Percentiles rank a stretch among this genome's conserved stretches.
Conservation (phyloP, 305 asterid species). For the Rubia tinctorum region DNA sequence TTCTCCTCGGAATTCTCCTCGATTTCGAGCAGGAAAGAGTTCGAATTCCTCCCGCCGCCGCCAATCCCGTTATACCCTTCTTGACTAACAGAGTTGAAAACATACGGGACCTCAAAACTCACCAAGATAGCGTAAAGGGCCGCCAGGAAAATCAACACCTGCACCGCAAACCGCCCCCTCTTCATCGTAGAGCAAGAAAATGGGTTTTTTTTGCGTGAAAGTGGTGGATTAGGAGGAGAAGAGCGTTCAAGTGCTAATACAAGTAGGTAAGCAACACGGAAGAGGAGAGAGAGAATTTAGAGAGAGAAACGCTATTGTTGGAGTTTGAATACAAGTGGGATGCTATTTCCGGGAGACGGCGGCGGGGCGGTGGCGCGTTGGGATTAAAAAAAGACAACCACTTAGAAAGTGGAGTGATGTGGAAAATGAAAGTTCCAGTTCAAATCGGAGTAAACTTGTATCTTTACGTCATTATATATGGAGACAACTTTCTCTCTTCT, state of each 20-base stretch:
- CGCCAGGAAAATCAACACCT: conserved; percentile 15
- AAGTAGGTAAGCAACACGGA: not conserved
- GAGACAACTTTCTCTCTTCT: no score
- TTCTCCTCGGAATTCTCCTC: conserved; percentile 23
- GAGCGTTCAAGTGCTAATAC: not conserved
- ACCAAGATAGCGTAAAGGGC: conserved; percentile 11
- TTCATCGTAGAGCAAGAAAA: not conserved
- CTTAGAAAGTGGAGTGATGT: not conserved
- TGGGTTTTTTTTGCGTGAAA: no score
- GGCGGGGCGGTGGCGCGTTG: not conserved
- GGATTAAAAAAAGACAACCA: no score
- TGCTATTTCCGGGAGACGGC: not conserved
- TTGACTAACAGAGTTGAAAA: conserved; percentile 22
- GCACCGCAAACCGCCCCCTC: conserved; percentile 21
- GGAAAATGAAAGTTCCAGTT: not conserved
- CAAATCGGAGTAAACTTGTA: not conserved
- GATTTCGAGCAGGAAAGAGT: conserved; percentile 15
- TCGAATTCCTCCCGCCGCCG: conserved; percentile 15
- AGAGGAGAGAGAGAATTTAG: not conserved
- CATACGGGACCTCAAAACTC: conserved; percentile 27
- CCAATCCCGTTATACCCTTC: conserved; percentile 15
- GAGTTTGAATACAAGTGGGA: not conserved
- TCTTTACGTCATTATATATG: not conserved
- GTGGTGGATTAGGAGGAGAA: not conserved
- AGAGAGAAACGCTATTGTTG: not conserved